Conservation (phyloP, 192 early-diverging fungal species). For the Helicostylum pulchrum region DNA sequence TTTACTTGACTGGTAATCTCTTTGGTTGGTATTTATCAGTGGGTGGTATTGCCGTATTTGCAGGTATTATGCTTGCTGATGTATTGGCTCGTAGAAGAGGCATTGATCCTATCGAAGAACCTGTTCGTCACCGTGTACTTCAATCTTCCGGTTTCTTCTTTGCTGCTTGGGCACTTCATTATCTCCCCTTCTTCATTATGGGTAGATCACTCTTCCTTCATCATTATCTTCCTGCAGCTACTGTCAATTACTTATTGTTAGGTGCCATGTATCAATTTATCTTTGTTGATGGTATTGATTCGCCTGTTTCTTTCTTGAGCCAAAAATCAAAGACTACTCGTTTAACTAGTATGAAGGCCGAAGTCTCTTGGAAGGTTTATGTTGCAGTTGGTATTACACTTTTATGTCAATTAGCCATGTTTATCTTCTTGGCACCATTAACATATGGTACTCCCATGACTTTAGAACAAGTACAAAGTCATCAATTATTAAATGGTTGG, state of each 20-base stretch:
- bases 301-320: constrained; percentile 38
- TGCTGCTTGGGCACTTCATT: constrained; percentile 83
- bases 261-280: constrained; percentile 80
- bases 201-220: constrained; percentile 91
- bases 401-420: constrained; percentile 52
- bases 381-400: constrained; percentile 42
- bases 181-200: constrained; percentile 90
- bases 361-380: constrained; percentile 31
- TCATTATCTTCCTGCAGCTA: constrained; percentile 89
- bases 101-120: constrained; percentile 56
- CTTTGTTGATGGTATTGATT: constrained; percentile 56
- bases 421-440: constrained; percentile 81
- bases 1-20: constrained; percentile 90
- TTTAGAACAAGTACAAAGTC: constrained; percentile 53
- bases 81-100: constrained; percentile 70
- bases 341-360: constrained; percentile 21
- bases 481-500: constrained; percentile 77
- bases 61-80: constrained; percentile 64
- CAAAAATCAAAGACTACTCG: constrained; percentile 13
- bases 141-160: constrained; percentile 77
- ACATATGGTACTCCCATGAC: constrained; percentile 76
- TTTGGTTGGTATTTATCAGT: constrained; percentile 81
- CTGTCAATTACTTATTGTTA: constrained; percentile 75
- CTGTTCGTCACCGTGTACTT: constrained; percentile 53
- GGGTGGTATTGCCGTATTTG: constrained; percentile 55